Percentiles rank a stretch among this genome's conserved stretches.
phyloP scores from a whole-genome alignment of 2,329 filamentous ascomycete genomes.

The Kalmusia sp. region DNA sequence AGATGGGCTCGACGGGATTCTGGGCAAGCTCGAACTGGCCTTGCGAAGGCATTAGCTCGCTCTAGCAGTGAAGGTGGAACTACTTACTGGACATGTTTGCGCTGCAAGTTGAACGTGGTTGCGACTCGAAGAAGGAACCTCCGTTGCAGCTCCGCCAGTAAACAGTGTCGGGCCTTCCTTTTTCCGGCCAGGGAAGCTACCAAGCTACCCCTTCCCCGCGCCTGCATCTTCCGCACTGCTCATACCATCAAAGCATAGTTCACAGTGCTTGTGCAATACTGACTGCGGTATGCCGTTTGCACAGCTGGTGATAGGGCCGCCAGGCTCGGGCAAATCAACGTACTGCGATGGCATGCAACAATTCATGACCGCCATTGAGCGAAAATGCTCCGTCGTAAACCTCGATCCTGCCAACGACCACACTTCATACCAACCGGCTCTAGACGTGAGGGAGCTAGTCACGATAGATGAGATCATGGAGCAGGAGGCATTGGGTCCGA shows the following conservation, averaged over 20 bases:
- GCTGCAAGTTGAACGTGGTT: constrained; percentile 8
- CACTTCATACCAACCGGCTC: constrained; percentile 84
- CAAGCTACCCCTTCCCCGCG: constrained; percentile 5
- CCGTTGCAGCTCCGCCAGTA: constrained; percentile 23
- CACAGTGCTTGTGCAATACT: too few relatives aligned
- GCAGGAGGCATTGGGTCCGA: constrained; percentile 87
- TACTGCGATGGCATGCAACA: constrained; percentile 99
- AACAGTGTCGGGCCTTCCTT: constrained; percentile 17
- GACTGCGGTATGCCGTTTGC: constrained; percentile 60
- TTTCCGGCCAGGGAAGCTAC: constrained; percentile 6
- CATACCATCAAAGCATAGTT: too few relatives aligned
- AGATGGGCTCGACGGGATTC: constrained; percentile 86
- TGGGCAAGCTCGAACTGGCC: constrained; percentile 81
- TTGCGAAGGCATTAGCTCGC: constrained; percentile 13
- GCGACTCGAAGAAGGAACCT: constrained; percentile 18
- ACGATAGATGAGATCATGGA: constrained; percentile 96
- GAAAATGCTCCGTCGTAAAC: constrained; percentile 94
- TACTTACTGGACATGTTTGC: constrained; percentile 40
- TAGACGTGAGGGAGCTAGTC: constrained; percentile 88
- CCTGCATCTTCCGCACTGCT: neutral
- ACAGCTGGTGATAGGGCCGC: constrained; percentile 93
- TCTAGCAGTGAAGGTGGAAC: neutral
- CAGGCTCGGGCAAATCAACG: constrained; percentile 94
- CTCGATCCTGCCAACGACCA: constrained; percentile 96
- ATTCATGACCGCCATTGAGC: constrained; percentile 93